Conservation (phyloP, 2,329 filamentous ascomycete genomes). For the Microsporum canis region DNA sequence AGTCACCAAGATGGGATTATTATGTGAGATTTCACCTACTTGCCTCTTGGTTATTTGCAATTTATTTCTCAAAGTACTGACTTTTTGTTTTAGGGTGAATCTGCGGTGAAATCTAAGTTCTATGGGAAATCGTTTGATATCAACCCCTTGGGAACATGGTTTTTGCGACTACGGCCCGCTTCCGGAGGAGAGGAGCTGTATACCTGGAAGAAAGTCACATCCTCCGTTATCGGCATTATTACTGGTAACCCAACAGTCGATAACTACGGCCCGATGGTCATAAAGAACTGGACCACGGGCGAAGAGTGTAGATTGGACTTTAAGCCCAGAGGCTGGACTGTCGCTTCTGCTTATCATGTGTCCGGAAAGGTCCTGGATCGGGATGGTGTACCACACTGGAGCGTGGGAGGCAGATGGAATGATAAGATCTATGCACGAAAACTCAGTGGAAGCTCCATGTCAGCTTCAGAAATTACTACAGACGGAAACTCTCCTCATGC, state of each 20-base stretch:
- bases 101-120: conserved; percentile 89
- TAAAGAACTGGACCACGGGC: conserved; percentile 94
- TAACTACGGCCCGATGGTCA: conserved; percentile 93
- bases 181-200: conserved; percentile 74
- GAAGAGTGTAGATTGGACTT: conserved; percentile 86
- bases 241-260: conserved; percentile 94
- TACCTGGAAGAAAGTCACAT: conserved; percentile 98
- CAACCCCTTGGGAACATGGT: conserved; percentile 94
- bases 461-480: conserved; percentile 60
- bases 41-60: background rate
- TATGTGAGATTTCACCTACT: conserved; percentile 40
- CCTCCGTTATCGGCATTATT: conserved; percentile 95
- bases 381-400: conserved; percentile 71
- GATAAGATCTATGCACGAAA: conserved; percentile 90
- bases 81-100: conserved; percentile 55
- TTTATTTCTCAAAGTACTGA: background rate
- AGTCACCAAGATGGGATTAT: conserved; percentile 91
- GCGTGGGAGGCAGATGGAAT: conserved; percentile 91
- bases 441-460: conserved; percentile 43
- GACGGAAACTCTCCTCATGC: conserved; percentile 58
- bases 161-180: conserved; percentile 68
- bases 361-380: conserved; percentile 73
- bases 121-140: conserved; percentile 97
- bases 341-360: conserved; percentile 79
- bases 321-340: conserved; percentile 92